phyloP scores from a whole-genome alignment of 768 basidiomycete genomes.

The Arthromyces matolae region DNA sequence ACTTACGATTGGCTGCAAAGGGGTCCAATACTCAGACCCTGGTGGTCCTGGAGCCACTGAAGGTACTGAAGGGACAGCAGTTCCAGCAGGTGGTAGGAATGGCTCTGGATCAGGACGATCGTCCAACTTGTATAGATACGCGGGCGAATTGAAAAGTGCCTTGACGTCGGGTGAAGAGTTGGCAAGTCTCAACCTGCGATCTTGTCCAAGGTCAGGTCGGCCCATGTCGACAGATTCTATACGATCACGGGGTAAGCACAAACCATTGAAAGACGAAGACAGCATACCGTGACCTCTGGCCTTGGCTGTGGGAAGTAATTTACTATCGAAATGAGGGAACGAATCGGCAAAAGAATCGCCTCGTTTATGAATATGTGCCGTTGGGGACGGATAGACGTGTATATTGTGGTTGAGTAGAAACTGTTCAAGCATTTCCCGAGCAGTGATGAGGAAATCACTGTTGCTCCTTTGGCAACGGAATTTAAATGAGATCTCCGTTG shows the following conservation, averaged over 20 bases:
- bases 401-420: conserved; percentile 83
- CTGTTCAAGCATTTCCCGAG: conserved; percentile 90
- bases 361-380: conserved; percentile 76
- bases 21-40: conserved; percentile 68
- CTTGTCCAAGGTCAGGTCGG: conserved; percentile 66
- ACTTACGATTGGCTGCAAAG: conserved; percentile 71
- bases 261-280: background rate
- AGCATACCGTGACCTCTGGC: conserved; percentile 57
- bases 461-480: conserved; percentile 95
- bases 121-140: conserved; percentile 79
- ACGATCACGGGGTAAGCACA: background rate
- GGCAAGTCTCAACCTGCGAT: conserved; percentile 75
- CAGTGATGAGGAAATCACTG: conserved; percentile 86
- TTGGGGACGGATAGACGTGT: conserved; percentile 75
- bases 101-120: conserved; percentile 64
- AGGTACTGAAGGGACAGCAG: too few relatives aligned
- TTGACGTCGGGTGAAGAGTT: conserved; percentile 94
- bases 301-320: conserved; percentile 77
- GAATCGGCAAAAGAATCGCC: conserved; percentile 94
- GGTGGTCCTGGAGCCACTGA: conserved; percentile 30
- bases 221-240: conserved; percentile 76
- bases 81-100: conserved; percentile 49
- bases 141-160: conserved; percentile 85
- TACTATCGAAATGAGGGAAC: conserved; percentile 95
- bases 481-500: conserved; percentile 86